Percentiles rank a stretch among this genome's conserved stretches.
These are phyloP conservation scores for Croton laevigatus DNA, from an alignment of 441 rosid species.

Conservation along the genomic window DNA sequence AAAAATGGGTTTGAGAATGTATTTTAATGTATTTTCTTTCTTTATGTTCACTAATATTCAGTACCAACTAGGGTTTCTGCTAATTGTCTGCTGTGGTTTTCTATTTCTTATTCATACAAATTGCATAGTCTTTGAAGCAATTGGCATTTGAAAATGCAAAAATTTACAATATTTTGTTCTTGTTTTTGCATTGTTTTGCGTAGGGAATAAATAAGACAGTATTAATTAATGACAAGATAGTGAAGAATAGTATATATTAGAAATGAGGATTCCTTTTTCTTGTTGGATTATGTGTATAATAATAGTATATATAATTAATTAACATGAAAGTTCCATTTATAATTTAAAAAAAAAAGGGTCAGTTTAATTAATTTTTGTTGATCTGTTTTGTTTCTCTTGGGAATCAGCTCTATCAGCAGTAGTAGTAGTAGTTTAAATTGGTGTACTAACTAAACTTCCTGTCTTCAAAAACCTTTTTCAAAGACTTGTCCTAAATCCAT, in stretches of 20 bases:
- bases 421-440: conserved; percentile 4
- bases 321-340: conserved; percentile 15
- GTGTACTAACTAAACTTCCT: conserved; percentile 15
- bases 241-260: conserved; percentile 11
- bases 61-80: conserved; percentile 33
- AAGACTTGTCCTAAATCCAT: too few relatives aligned
- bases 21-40: not conserved
- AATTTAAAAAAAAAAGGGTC: conserved; percentile 17
- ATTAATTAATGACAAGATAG: not conserved
- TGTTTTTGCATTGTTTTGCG: conserved; percentile 35
- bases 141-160: not conserved
- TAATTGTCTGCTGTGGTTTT: too few relatives aligned
- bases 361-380: conserved; percentile 10
- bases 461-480: conserved; percentile 24
- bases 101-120: too few relatives aligned
- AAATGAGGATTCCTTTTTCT: not conserved
- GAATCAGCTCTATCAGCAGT: conserved; percentile 17
- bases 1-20: conserved; percentile 23
- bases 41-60: not conserved
- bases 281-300: not conserved
- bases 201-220: conserved; percentile 25
- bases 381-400: conserved; percentile 28
- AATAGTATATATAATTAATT: not conserved
- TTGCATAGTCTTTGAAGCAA: not conserved
- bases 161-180: not conserved